Percentiles rank a stretch among this genome's conserved stretches.
phyloP scores from a whole-genome alignment of 805 yeast genomes.

The Metschnikowia peoriensis region DNA sequence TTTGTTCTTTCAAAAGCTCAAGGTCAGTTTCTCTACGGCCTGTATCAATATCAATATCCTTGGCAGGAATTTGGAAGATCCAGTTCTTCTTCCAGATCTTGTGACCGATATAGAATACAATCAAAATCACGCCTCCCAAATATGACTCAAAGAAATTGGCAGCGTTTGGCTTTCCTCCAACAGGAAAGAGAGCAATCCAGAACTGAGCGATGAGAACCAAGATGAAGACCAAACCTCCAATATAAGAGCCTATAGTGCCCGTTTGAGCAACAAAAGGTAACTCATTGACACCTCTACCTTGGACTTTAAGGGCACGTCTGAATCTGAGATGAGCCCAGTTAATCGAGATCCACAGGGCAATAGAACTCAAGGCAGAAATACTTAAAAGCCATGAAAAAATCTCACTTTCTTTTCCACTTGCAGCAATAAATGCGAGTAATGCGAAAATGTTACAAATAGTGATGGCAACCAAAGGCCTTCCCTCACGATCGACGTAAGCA shows the following conservation, averaged over 20 bases:
- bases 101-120: slow-evolving; percentile 44
- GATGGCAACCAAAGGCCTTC: slow-evolving; percentile 76
- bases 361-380: slow-evolving; percentile 73
- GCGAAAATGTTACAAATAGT: slow-evolving; percentile 52
- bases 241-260: slow-evolving; percentile 36
- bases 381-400: slow-evolving; percentile 77
- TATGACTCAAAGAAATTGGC: slow-evolving; percentile 43
- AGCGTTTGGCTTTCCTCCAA: slow-evolving; percentile 34
- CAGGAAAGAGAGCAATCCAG: slow-evolving; percentile 42
- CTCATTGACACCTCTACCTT: slow-evolving; percentile 42
- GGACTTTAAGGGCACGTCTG: slow-evolving; percentile 55
- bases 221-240: slow-evolving; percentile 31
- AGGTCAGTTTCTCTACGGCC: slow-evolving; percentile 63
- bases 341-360: slow-evolving; percentile 78
- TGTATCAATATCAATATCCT: slow-evolving; percentile 56
- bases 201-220: slow-evolving; percentile 42
- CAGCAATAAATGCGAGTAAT: slow-evolving; percentile 60
- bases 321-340: slow-evolving; percentile 65
- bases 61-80: slow-evolving; percentile 41
- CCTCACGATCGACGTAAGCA: slow-evolving; percentile 70
- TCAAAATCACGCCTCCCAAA: slow-evolving; percentile 46
- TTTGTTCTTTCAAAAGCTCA: slow-evolving; percentile 49
- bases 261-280: slow-evolving; percentile 37
- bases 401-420: slow-evolving; percentile 52
- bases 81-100: slow-evolving; percentile 48